A percentile compares a stretch with the other conserved stretches of the same genome.
Conservation (phyloP, 1,284 basidiomycete species). For the Hypsizygus ulmarius region DNA sequence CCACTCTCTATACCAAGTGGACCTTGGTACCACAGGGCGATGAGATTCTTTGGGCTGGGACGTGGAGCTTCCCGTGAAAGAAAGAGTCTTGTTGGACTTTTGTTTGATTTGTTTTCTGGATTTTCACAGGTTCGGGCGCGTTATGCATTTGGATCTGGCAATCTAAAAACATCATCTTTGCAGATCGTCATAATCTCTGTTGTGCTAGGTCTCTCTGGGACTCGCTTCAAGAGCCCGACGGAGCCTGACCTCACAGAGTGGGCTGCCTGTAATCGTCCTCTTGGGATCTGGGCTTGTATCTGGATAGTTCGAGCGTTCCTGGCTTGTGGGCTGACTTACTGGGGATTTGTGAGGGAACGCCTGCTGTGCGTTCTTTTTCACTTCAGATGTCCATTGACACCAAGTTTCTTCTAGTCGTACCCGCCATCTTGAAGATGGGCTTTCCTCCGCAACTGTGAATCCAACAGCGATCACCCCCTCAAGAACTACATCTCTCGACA, state of each 20-base stretch:
- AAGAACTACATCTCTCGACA: background rate
- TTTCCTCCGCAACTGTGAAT: background rate
- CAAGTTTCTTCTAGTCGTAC: conserved; percentile 8
- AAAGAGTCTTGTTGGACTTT: conserved; percentile 54
- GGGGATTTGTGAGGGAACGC: conserved; percentile 57
- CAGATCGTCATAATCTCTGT: conserved; percentile 56
- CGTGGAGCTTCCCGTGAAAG: conserved; percentile 52
- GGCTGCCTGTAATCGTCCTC: conserved; percentile 60
- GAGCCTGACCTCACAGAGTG: conserved; percentile 52
- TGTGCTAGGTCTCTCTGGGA: conserved; percentile 48
- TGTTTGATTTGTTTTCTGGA: conserved; percentile 54
- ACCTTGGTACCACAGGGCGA: conserved; percentile 30
- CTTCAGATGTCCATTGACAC: background rate
- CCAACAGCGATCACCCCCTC: background rate
- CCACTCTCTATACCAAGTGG: conserved; percentile 12
- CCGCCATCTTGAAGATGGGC: conserved; percentile 8
- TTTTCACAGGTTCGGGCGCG: conserved; percentile 49
- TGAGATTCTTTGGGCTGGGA: conserved; percentile 57
- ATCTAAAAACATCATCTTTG: conserved; percentile 1
- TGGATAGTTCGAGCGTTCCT: conserved; percentile 62
- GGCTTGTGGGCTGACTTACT: conserved; percentile 52
- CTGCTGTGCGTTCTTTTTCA: conserved; percentile 31
- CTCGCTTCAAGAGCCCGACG: conserved; percentile 48
- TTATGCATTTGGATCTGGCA: conserved; percentile 7
- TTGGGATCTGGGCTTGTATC: conserved; percentile 69